These are phyloP conservation scores for Mycena maculata DNA, from an alignment of 768 basidiomycete genomes.

Conservation along the genomic window DNA sequence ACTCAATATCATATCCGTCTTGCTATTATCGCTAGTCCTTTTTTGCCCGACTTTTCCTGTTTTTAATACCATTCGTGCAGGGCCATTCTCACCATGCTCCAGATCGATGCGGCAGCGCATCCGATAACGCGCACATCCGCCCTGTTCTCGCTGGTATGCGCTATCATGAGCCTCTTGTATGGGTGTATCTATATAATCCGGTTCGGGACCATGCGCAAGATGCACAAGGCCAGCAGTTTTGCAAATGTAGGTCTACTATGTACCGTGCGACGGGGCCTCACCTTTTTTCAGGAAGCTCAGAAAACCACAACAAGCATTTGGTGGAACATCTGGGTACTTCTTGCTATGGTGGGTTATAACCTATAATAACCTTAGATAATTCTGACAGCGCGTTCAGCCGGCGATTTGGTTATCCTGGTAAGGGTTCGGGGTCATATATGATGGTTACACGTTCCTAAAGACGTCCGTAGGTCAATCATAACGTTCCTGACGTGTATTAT, in stretches of 20 bases:
- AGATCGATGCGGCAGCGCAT: constrained; percentile 56
- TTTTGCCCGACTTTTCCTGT: background rate
- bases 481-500: constrained; percentile 66
- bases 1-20: constrained; percentile 62
- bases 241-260: constrained; percentile 57
- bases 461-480: constrained; percentile 69
- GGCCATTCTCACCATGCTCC: constrained; percentile 50
- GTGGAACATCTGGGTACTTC: constrained; percentile 80
- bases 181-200: constrained; percentile 76
- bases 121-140: constrained; percentile 68
- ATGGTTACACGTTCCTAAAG: background rate
- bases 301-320: constrained; percentile 45
- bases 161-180: constrained; percentile 71
- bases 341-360: constrained; percentile 59
- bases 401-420: constrained; percentile 21
- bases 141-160: constrained; percentile 68
- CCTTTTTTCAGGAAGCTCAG: constrained; percentile 60
- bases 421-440: background rate
- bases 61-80: constrained; percentile 34
- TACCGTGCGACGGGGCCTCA: background rate
- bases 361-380: too few species aligned
- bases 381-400: constrained; percentile 47
- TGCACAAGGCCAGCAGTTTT: constrained; percentile 75
- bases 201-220: constrained; percentile 75
- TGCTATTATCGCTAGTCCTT: constrained; percentile 37